These are phyloP conservation scores for Solanum chmielewskii DNA, from an alignment of 257 asterid genomes.

Conservation along the genomic window DNA sequence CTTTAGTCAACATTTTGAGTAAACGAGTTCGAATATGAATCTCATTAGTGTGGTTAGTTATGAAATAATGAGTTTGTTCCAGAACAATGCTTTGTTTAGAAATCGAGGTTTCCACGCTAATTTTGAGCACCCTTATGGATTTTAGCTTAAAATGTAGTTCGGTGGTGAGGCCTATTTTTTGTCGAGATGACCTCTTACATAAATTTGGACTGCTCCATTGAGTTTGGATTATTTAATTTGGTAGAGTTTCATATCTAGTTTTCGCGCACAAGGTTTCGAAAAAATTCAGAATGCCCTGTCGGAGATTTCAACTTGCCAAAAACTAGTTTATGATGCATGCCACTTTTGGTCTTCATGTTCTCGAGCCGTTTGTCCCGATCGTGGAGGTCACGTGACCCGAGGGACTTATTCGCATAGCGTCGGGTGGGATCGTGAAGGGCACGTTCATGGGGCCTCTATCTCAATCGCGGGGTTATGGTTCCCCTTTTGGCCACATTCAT, in stretches of 20 bases:
- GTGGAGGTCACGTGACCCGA: too few species aligned
- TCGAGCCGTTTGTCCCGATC: too few species aligned
- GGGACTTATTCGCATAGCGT: too few species aligned
- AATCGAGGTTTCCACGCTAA: background rate
- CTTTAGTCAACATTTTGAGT: background rate
- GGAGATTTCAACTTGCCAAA: background rate
- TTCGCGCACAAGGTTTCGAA: background rate
- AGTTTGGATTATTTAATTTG: background rate
- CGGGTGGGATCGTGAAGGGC: too few species aligned
- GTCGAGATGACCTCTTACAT: background rate
- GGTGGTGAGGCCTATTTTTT: background rate
- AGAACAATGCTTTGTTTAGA: background rate
- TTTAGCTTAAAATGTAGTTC: background rate
- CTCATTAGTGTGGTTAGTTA: background rate
- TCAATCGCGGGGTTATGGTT: too few species aligned
- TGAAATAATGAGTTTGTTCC: too few species aligned
- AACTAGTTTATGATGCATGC: background rate
- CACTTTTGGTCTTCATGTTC: too few species aligned
- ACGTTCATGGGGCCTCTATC: too few species aligned
- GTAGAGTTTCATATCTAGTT: background rate
- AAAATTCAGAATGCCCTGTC: rapidly evolving
- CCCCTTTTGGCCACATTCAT: too few species aligned
- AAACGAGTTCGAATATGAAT: too few species aligned
- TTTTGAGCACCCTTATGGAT: background rate
- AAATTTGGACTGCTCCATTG: too few species aligned